These are phyloP conservation scores for Phytophthora quininea DNA, from an alignment of 352 stramenopile species.

Conservation along the genomic window DNA sequence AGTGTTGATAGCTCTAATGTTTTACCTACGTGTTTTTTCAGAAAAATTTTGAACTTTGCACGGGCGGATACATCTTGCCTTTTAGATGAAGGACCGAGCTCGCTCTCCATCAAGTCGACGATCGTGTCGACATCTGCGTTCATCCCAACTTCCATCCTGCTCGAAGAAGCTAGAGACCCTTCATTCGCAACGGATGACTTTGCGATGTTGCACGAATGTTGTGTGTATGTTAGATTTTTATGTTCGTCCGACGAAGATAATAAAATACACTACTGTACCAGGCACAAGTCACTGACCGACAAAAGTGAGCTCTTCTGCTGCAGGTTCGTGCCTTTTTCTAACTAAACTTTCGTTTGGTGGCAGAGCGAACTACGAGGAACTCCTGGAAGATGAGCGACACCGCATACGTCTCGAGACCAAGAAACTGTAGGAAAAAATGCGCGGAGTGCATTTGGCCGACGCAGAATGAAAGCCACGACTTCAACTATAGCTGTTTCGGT, in stretches of 20 bases:
- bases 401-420: conserved; percentile 59
- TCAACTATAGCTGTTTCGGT: conserved; percentile 5
- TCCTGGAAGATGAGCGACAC: conserved; percentile 46
- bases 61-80: conserved; percentile 5
- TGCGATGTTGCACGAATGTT: neutral
- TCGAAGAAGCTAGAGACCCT: neutral
- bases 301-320: too few relatives aligned
- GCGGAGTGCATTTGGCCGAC: conserved; percentile 30
- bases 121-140: neutral
- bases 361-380: conserved; percentile 46
- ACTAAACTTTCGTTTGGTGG: neutral
- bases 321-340: neutral
- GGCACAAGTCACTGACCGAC: too few relatives aligned
- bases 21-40: conserved; percentile 4
- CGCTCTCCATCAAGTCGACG: neutral
- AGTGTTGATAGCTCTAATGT: neutral
- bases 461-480: conserved; percentile 1
- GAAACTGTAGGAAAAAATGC: conserved; percentile 61
- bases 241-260: neutral
- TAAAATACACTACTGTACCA: neutral
- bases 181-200: neutral
- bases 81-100: neutral
- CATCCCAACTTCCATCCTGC: neutral
- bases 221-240: neutral
- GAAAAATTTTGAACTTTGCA: conserved; percentile 2